Conservation (phyloP, 768 basidiomycete genomes). For the Hericium alpestre region DNA sequence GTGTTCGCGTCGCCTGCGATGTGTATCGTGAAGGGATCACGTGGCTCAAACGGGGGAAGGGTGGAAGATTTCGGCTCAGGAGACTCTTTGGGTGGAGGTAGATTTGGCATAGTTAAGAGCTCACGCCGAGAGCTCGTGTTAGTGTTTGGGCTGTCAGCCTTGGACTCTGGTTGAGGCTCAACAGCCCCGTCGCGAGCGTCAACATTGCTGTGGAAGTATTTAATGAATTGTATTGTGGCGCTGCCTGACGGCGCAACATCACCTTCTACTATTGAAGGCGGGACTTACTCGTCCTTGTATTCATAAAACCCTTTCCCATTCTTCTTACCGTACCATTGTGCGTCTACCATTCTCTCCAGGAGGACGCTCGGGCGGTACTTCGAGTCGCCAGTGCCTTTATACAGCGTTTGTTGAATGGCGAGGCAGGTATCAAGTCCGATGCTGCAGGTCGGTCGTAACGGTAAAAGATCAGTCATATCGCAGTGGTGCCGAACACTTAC, state of each 20-base stretch:
- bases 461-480: background rate
- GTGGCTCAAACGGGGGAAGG: too few relatives aligned
- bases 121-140: too few relatives aligned
- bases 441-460: constrained; percentile 28
- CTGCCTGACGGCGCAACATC: background rate
- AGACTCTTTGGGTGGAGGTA: too few relatives aligned
- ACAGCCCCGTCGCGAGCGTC: too few relatives aligned
- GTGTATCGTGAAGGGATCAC: too few relatives aligned
- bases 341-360: constrained; percentile 93
- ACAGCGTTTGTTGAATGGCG: constrained; percentile 83
- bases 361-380: constrained; percentile 91
- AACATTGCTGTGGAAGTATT: too few relatives aligned
- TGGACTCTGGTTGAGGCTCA: too few relatives aligned
- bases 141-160: too few relatives aligned
- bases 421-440: constrained; percentile 98
- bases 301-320: constrained; percentile 94
- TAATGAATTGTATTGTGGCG: too few relatives aligned
- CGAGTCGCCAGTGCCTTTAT: constrained; percentile 81
- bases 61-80: too few relatives aligned
- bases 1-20: too few relatives aligned
- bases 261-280: background rate
- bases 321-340: constrained; percentile 88
- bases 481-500: constrained; percentile 14
- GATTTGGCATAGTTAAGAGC: too few relatives aligned
- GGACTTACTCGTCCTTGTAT: constrained; percentile 29